These are phyloP conservation scores for Theobroma cacao DNA, from an alignment of 345 rosid species.

Conservation along the genomic window DNA sequence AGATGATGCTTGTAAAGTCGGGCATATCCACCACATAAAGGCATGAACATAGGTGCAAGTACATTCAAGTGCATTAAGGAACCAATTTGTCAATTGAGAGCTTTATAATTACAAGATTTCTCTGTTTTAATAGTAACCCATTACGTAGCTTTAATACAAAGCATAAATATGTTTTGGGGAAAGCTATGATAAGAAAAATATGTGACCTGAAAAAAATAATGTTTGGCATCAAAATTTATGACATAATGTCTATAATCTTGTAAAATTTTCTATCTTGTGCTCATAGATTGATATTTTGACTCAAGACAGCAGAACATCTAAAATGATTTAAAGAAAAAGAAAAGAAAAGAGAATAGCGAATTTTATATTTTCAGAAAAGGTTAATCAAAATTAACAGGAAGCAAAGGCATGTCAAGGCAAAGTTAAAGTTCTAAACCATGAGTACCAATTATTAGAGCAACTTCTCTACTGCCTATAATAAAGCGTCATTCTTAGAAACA, in stretches of 20 bases:
- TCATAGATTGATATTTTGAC: background rate
- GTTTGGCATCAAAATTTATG: background rate
- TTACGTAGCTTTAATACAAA: background rate
- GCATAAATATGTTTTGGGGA: background rate
- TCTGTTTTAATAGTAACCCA: background rate
- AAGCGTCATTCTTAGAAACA: constrained; percentile 12
- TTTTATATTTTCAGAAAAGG: background rate
- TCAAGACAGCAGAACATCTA: background rate
- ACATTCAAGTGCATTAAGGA: background rate
- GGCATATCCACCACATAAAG: background rate
- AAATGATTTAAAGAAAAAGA: background rate
- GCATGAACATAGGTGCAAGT: background rate
- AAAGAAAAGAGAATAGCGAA: background rate
- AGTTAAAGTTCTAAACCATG: background rate
- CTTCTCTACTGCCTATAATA: background rate
- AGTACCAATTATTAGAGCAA: background rate
- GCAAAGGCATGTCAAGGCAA: background rate
- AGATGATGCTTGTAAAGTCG: background rate
- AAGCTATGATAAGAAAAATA: background rate
- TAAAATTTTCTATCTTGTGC: background rate
- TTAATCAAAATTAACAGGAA: background rate
- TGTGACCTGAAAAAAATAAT: background rate
- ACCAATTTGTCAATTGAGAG: background rate
- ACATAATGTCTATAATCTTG: background rate
- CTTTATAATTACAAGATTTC: background rate